Evolutionary conservation across 208 protist genomes (phyloP), one percentile per base, ranked within the genome.

Genomic region (Trypanosoma congolense): DNA sequence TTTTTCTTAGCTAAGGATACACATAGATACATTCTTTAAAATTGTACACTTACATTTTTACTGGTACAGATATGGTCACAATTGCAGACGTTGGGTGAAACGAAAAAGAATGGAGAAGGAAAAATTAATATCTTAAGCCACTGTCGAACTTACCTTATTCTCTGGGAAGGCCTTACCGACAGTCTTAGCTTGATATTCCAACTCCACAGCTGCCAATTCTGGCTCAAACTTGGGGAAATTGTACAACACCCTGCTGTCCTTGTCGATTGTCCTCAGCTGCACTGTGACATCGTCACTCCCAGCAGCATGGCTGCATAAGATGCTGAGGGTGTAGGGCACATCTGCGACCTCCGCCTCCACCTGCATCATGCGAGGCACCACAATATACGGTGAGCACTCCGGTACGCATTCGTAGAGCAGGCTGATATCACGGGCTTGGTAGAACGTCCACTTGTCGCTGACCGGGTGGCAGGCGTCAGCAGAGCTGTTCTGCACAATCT

Each of bases 151-250:
- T 36, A 57, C 66, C 54, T 75, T 61, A 9, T 65, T 79, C 28
- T 78, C 57, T 29, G 82, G 75, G 51, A 88, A 85, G 30, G 72
- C 72, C 43, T 68, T 67, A 35, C 67, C 66, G 22, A 71, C 65
- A 12, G 59, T 29, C 42, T 74, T 73, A 56, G 77, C 86, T 64
- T 92, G 85, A 66, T 78, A 85, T 59, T 83, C 71, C 40, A 84
- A 69, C 24, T 73, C 68, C 19, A 73, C 73, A 44, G 68, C 43
- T 18, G 42, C 35, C 22, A 70, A 44, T 25, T 82, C 80, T 3
- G 75, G 65, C 28, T 77, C 68, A 64, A 90, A 93, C 69, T 83
- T 90, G 42, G 81, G 80, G 72, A 86, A 89, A 73, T 93, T 90
- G 56, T 80, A 73, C 29, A 88, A 83, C 26, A 88, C 73, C 54